These are phyloP conservation scores for Talaromyces sp. DNA, from an alignment of 2,329 filamentous ascomycete species.

Conservation along the genomic window DNA sequence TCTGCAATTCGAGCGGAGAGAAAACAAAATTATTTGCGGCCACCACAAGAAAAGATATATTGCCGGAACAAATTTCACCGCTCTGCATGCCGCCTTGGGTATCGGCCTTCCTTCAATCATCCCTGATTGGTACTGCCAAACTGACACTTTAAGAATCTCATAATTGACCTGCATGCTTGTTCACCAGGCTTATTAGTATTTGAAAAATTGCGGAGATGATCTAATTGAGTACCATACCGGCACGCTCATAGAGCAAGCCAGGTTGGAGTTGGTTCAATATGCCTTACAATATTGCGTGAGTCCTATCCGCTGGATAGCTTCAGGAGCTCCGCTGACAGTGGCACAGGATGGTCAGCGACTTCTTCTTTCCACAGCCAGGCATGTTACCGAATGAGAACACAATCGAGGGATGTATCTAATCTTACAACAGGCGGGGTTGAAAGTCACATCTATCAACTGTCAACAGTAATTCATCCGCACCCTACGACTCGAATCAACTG, in stretches of 20 bases:
- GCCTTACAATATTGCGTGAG: conserved; percentile 69
- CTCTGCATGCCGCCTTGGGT: conserved; percentile 10
- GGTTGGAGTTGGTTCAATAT: conserved; percentile 37
- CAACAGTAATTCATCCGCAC: conserved; percentile 55
- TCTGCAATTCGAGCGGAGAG: neutral
- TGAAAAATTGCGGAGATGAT: neutral
- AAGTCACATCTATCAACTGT: conserved; percentile 97
- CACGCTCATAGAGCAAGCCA: conserved; percentile 20
- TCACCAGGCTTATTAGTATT: neutral
- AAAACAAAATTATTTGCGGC: conserved; percentile 14
- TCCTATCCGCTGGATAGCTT: conserved; percentile 13
- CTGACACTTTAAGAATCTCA: neutral
- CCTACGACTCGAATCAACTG: conserved; percentile 6
- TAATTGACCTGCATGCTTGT: neutral
- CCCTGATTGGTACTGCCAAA: neutral
- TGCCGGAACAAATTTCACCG: conserved; percentile 17
- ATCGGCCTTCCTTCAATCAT: neutral
- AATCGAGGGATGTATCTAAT: neutral
- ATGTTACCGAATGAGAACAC: conserved; percentile 27
- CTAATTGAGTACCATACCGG: neutral
- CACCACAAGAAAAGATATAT: neutral
- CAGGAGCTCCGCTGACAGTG: conserved; percentile 24
- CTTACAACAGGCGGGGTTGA: conserved; percentile 69
- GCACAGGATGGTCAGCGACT: conserved; percentile 88
- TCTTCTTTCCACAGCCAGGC: conserved; percentile 95